Evolutionary conservation across 257 asterid species (phyloP).

Genomic region (Solanum corneliomulleri): DNA sequence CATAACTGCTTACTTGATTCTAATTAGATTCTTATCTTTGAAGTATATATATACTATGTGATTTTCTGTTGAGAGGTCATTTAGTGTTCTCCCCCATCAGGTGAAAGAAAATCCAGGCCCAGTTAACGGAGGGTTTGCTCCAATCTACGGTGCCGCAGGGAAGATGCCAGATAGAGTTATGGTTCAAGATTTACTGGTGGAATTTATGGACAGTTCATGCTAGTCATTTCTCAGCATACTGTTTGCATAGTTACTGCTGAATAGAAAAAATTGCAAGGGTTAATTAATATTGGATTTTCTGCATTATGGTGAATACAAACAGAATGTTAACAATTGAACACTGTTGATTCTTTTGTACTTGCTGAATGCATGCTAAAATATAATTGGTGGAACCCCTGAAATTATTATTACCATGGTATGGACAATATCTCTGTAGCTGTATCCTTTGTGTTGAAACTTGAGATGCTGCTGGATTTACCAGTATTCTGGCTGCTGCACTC

Average conservation of each 20-base stretch:
- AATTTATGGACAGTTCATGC: constrained; percentile 81
- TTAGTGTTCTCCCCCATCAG: constrained; percentile 21
- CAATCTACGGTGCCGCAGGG: constrained; percentile 98
- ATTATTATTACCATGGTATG: not conserved
- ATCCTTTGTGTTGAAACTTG: not conserved
- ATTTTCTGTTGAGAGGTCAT: not conserved
- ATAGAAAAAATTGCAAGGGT: not conserved
- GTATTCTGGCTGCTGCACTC: not conserved
- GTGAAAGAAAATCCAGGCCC: constrained; percentile 96
- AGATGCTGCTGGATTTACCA: not conserved
- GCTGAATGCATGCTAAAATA: not conserved
- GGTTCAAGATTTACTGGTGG: constrained; percentile 85
- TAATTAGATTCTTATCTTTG: not conserved
- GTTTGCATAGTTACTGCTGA: not conserved
- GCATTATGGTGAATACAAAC: not conserved
- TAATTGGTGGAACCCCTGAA: not conserved
- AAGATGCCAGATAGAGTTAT: constrained; percentile 90
- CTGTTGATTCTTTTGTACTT: not conserved
- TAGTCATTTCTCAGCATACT: constrained; percentile 18
- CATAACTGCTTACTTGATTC: not conserved
- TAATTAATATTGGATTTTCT: not conserved
- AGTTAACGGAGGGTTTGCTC: constrained; percentile 83
- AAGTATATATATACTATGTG: not conserved
- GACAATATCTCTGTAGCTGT: not conserved
- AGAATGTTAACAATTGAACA: not conserved